Conservation (phyloP, 352 stramenopile genomes). For the Phytophthora aleatoria region DNA sequence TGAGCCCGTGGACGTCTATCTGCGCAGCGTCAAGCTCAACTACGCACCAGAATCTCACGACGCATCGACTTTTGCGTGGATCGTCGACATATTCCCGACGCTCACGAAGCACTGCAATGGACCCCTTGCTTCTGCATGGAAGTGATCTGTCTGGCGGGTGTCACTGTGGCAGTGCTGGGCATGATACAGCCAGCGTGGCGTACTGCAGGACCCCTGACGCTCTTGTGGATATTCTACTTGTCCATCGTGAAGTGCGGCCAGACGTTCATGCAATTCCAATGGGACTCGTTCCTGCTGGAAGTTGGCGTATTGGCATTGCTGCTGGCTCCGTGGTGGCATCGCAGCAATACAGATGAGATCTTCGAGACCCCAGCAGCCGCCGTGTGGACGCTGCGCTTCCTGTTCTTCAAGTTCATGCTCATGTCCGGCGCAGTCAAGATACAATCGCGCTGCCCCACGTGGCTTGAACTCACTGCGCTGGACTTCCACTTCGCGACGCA, state of each 20-base stretch:
- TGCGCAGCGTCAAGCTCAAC: constrained; percentile 41
- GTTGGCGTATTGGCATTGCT: constrained; percentile 72
- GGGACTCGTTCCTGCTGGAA: constrained; percentile 92
- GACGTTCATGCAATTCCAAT: constrained; percentile 93
- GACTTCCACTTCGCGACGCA: constrained; percentile 93
- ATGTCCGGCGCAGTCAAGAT: constrained; percentile 93
- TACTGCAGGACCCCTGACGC: constrained; percentile 33
- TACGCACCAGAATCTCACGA: constrained; percentile 13
- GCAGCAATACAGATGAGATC: background rate
- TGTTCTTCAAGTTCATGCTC: constrained; percentile 95
- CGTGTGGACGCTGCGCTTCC: constrained; percentile 80
- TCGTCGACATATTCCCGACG: constrained; percentile 48
- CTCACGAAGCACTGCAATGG: constrained; percentile 50
- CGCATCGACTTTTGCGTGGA: constrained; percentile 22
- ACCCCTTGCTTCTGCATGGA: constrained; percentile 57
- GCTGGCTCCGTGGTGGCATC: constrained; percentile 47
- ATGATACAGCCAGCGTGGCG: constrained; percentile 37
- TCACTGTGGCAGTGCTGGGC: constrained; percentile 37
- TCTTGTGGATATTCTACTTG: constrained; percentile 75
- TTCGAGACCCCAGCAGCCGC: constrained; percentile 41
- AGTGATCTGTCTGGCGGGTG: constrained; percentile 44
- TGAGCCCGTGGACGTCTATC: constrained; percentile 55
- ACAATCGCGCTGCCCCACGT: constrained; percentile 90
- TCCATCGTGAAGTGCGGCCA: constrained; percentile 79
- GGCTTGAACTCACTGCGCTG: constrained; percentile 88